Base-by-base conservation (phyloP, 2,329 filamentous ascomycete genomes). In the Cladophialophora immunda region DNA sequence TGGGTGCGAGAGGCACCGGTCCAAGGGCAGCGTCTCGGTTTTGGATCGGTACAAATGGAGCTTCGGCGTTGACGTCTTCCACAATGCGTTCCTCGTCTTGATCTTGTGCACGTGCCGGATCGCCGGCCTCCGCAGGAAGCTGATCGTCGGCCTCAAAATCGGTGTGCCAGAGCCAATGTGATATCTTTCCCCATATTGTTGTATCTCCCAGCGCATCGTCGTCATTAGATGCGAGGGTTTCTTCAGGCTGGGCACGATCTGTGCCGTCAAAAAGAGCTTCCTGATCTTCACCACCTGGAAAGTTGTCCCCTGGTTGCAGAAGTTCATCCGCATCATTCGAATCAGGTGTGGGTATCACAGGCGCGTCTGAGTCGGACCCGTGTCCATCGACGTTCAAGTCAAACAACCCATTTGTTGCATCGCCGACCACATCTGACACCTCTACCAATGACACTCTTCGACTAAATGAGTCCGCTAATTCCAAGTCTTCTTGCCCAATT, bases 31-130 rank as follows among this genome's bases (percentile, higher is more conserved):
- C 58, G 41, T 73, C 71, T 19, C 54, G 58, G 53, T 73, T 81
- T 67, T 80, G 79, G 68, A 86, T 81, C 32, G 85, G 85, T 0
- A 88, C 85, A 70, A 90, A 88, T 1, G 86, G 87, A 15, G 84
- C 84, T 76, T 91, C 88, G 32, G 85, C 81, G 7, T 83, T 85
- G 29, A 88, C 78, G 65, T 89, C 84, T 67, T 87, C 82, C 25
- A 89, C 84, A 29, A 88, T 78, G 54, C 86, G 85, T 60, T 89
- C 89, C 69, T 89, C 88, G 61, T 89, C 83, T 13, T 57, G 61
- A 25, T 32, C 57, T 11, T 62, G 36, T 9, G 15, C 58, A 32
- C 53, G 32, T 15, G 34, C 25, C 30, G 25, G 13, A 13, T 79
- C 81, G 17, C 75, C 79, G 58, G 78, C 78, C 81, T 17, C 75